Evolutionary conservation across 768 basidiomycete species (phyloP).

Genomic region (Clathrus columnatus): DNA sequence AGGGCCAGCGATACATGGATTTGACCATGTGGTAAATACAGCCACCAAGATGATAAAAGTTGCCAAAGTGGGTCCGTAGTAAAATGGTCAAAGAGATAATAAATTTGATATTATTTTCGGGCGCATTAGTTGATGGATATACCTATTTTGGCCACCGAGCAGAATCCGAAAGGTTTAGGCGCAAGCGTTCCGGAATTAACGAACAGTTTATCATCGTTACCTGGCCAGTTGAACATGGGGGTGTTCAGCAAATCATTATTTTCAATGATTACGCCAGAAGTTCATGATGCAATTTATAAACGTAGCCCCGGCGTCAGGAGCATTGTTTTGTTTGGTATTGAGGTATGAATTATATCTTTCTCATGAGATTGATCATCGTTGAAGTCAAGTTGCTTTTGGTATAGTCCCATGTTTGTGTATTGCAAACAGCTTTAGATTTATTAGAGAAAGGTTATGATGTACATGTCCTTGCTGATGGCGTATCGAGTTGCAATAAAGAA

Average conservation of each 20-base stretch:
- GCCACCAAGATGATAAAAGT: conserved; percentile 70
- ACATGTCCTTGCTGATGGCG: conserved; percentile 74
- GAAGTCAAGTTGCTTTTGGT: neutral
- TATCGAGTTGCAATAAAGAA: conserved; percentile 72
- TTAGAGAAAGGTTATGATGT: conserved; percentile 41
- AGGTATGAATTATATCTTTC: conserved; percentile 39
- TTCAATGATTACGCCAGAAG: conserved; percentile 73
- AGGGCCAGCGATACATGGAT: conserved; percentile 55
- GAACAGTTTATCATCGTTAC: conserved; percentile 36
- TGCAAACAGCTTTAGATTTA: conserved; percentile 74
- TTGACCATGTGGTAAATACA: conserved; percentile 59
- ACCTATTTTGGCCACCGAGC: conserved; percentile 75
- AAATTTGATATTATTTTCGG: neutral
- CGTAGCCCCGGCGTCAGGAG: conserved; percentile 38
- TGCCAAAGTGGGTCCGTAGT: conserved; percentile 44
- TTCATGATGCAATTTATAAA: conserved; percentile 40
- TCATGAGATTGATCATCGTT: neutral
- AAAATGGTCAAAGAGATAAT: neutral
- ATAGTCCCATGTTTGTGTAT: conserved; percentile 82
- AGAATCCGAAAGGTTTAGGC: conserved; percentile 79
- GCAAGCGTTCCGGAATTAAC: conserved; percentile 52
- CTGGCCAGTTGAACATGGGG: conserved; percentile 46
- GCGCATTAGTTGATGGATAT: conserved; percentile 46
- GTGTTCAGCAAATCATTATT: conserved; percentile 74
- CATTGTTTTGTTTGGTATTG: conserved; percentile 79